These are phyloP conservation scores for Wickerhamiella qilinensis DNA, from an alignment of 805 yeast species.

Conservation along the genomic window DNA sequence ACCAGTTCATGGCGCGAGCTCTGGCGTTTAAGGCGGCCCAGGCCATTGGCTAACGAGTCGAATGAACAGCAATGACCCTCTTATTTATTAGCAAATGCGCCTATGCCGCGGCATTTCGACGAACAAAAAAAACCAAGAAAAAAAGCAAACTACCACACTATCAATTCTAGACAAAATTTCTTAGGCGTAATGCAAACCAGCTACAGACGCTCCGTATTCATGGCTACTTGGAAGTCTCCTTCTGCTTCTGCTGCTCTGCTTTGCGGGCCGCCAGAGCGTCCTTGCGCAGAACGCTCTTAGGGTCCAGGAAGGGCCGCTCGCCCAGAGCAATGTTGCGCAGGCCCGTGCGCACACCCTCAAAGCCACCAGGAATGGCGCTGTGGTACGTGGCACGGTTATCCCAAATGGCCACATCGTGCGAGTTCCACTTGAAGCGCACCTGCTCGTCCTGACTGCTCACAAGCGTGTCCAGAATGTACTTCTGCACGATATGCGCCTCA, in stretches of 20 bases:
- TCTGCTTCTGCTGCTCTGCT: too few relatives aligned
- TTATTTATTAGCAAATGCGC: too few relatives aligned
- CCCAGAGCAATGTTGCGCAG: conserved; percentile 17
- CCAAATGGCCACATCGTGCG: conserved; percentile 42
- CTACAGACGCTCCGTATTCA: too few relatives aligned
- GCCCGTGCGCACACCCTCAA: conserved; percentile 14
- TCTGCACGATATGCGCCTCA: conserved; percentile 34
- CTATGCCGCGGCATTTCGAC: too few relatives aligned
- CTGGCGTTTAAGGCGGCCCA: background rate
- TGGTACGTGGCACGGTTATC: conserved; percentile 43
- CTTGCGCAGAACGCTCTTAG: conserved; percentile 14
- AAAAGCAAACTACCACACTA: too few relatives aligned
- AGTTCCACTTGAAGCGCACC: conserved; percentile 37
- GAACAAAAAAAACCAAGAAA: too few relatives aligned
- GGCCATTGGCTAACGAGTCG: too few relatives aligned
- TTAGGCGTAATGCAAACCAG: too few relatives aligned
- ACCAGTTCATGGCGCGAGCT: conserved; percentile 38
- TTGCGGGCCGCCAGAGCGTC: conserved; percentile 7
- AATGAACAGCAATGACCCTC: too few relatives aligned
- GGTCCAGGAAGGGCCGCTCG: conserved; percentile 20
- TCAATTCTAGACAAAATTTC: too few relatives aligned
- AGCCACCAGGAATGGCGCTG: conserved; percentile 8
- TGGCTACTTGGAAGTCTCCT: too few relatives aligned
- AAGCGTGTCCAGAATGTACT: conserved; percentile 30
- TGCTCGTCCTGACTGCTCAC: conserved; percentile 40